Evolutionary conservation across 192 early-diverging fungal genomes (phyloP), one percentile per base, ranked within the genome.

Genomic region (Coemansia umbellata): DNA sequence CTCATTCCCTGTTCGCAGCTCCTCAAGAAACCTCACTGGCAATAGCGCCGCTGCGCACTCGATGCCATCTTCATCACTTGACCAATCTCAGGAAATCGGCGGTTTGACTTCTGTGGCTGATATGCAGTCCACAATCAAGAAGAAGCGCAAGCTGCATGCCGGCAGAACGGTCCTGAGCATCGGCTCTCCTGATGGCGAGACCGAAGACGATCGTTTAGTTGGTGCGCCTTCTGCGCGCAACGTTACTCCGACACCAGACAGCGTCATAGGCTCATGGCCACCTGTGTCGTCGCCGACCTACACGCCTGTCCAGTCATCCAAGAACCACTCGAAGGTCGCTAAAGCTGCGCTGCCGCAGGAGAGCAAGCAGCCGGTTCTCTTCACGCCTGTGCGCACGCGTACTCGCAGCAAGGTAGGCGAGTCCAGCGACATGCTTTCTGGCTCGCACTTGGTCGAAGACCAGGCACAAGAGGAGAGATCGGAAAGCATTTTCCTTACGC

Each of bases 91-190:
- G 3, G 27, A 17, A 14, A 0, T 47, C 33, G 26, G 43, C 37
- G 18, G 27, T 14, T 52, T 35, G 60, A 17, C 50, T 3, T 36
- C 56, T 3, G 42, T 31, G 32, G 50, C 53, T 2, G 55, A 53
- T 11, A 15, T 49, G 37, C 53, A 57, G 18, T 47, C 58, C 7
- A 50, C 60, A 1, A 55, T 60, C 14, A 67, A 67, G 53, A 70
- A 71, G 68, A 73, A 73, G 58, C 72, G 72, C 55, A 53, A 50
- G 30, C 31, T 74, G 37, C 72, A 63, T 28, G 43, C 56, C 0
- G 60, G 33, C 2, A 64, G 61, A 30, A 59, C 65, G 1, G 49
- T 68, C 3, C 22, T 52, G 2, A 51, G 56, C 19, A 37, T 74
- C 26, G 65, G 22, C 0, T 52, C 56, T 9, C 41, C 50, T 0